A percentile compares a stretch with the other conserved stretches of the same genome.
phyloP scores from a whole-genome alignment of 352 stramenopile species.

The Pythium insidiosum region DNA sequence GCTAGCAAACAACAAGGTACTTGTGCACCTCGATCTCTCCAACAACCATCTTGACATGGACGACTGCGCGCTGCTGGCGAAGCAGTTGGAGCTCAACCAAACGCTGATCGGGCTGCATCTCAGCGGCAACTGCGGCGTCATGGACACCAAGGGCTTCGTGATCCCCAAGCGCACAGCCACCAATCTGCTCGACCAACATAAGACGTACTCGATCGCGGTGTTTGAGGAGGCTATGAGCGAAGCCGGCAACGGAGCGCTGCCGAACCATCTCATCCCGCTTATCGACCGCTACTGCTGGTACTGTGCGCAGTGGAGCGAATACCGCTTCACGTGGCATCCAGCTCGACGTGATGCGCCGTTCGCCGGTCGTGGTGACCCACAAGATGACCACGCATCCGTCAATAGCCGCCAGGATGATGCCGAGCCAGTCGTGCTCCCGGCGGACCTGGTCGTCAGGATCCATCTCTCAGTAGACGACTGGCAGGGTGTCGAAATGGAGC shows the following conservation, averaged over 20 bases:
- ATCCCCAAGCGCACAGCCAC: conserved; percentile 28
- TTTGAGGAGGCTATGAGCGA: conserved; percentile 69
- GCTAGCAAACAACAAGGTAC: conserved; percentile 72
- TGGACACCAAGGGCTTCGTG: conserved; percentile 63
- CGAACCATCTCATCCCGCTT: conserved; percentile 33
- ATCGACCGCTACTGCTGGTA: conserved; percentile 76
- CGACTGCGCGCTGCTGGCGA: conserved; percentile 49
- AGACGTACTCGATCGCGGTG: conserved; percentile 62
- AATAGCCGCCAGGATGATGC: not conserved
- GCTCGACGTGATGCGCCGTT: conserved; percentile 24
- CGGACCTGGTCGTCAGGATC: conserved; percentile 43
- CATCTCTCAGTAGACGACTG: conserved; percentile 71
- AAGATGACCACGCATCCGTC: no score
- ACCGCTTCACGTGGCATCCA: conserved; percentile 65
- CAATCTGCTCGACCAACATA: conserved; percentile 61
- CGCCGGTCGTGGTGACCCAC: no score
- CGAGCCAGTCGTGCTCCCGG: not conserved
- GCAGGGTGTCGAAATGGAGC: conserved; percentile 55
- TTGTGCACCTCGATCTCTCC: conserved; percentile 56
- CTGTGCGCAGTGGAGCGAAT: conserved; percentile 64
- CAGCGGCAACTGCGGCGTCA: conserved; percentile 59
- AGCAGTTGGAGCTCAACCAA: conserved; percentile 63
- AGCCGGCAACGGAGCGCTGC: conserved; percentile 36
- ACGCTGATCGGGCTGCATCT: conserved; percentile 68
- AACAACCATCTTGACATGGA: conserved; percentile 63